phyloP scores from a whole-genome alignment of 1,139 yeast species.

The Hansenula anomala region DNA sequence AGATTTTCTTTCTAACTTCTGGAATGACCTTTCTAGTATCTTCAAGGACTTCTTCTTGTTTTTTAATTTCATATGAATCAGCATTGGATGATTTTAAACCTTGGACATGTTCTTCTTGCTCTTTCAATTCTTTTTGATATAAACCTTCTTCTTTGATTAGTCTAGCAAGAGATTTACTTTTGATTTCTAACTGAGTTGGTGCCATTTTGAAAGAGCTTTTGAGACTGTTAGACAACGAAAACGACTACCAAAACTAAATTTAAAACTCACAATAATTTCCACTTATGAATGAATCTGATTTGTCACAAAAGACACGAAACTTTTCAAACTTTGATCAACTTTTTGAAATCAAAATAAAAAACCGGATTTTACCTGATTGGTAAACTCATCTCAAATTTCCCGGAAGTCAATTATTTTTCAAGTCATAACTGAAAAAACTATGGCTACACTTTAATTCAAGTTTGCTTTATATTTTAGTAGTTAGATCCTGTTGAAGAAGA shows the following conservation, averaged over 20 bases:
- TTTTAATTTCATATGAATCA: slow-evolving; percentile 71
- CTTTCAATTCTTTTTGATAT: slow-evolving; percentile 60
- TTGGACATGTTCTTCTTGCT: slow-evolving; percentile 51
- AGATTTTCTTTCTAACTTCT: slow-evolving; percentile 50
- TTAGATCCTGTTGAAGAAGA: slow-evolving; percentile 1
- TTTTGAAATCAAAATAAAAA: slow-evolving; percentile 1
- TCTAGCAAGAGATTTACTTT: slow-evolving; percentile 67
- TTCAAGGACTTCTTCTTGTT: slow-evolving; percentile 55
- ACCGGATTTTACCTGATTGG: slow-evolving; percentile 1
- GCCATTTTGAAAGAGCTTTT: slow-evolving; percentile 42
- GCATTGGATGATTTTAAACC: slow-evolving; percentile 34
- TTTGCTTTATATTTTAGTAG: too few species aligned
- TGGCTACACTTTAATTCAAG: too few species aligned
- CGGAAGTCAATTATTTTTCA: background rate
- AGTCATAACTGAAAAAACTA: too few species aligned
- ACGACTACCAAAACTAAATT: background rate
- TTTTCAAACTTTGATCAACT: too few species aligned
- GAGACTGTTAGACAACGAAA: background rate
- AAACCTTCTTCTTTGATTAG: slow-evolving; percentile 66
- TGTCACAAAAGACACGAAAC: background rate
- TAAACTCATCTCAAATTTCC: background rate
- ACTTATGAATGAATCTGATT: too few species aligned
- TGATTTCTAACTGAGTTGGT: slow-evolving; percentile 74
- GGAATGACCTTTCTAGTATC: slow-evolving; percentile 71
- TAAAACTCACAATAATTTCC: background rate